Base-by-base conservation (phyloP, 441 rosid species). In the Theobroma grandiflorum region DNA sequence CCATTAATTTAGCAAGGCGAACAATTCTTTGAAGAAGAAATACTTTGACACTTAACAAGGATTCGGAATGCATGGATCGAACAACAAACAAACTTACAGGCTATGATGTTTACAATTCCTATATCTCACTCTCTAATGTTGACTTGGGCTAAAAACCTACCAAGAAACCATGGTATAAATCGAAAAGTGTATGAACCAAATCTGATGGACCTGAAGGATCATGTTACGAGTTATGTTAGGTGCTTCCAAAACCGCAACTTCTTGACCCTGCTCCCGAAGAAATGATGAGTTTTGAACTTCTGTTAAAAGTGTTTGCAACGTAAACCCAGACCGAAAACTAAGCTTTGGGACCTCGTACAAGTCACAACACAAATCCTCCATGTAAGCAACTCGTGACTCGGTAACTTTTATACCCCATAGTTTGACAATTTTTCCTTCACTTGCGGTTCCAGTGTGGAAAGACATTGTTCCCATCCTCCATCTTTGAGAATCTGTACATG, bases 381-480 rank as follows among this genome's bases (percentile, higher is more conserved):
- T 50, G 55, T 50, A 50, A 49, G 16, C n/a, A 50, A 50, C n/a
- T 50, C 55, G 4, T 14, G 55, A 15, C 55, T 50, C 15, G n/a
- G 15, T 50, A 14, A 50, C 55, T 40, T 20, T 85, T 87, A 94
- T 58, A 93, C 92, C 88, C 89, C 92, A 89, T 96, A 97, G 85
- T 93, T 91, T 38, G 89, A 88, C 40, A 97, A 87, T 83, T 86
- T 92, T 82, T 95, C 98, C 86, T 91, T 94, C 81, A 91, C 92
- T 0, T 88, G 91, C 79, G 96, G 90, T 69, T 93, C 96, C 90
- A 97, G 80, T 20, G 95, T 87, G 65, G 98, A 91, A 85, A 89
- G 86, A 76, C 86, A 95, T 80, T 94, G 91, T 74, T 87, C 96
- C 98, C 98, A 93, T 50, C 91, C 91, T 71, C 89, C 95, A 81